A percentile compares a stretch with the other conserved stretches of the same genome.
These are phyloP conservation scores for Phytophthora quininea DNA, from an alignment of 352 stramenopile genomes.

Conservation along the genomic window DNA sequence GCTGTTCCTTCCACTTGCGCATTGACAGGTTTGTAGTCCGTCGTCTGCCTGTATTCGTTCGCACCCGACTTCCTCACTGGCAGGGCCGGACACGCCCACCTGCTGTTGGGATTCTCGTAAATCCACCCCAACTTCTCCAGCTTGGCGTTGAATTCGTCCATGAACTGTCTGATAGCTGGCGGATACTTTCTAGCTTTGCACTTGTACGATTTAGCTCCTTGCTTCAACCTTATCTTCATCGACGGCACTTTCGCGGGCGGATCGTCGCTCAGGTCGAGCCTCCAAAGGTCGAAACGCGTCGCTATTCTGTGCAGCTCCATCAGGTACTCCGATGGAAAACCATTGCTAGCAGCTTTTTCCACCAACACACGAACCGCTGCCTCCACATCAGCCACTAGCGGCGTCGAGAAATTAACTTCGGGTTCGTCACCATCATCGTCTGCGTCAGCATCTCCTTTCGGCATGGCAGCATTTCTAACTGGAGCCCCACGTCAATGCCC, in stretches of 20 bases:
- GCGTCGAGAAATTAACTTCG: not conserved
- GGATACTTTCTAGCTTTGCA: slow-evolving; percentile 18
- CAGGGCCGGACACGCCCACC: slow-evolving; percentile 13
- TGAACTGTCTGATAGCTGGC: slow-evolving; percentile 2
- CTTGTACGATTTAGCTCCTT: slow-evolving; percentile 11
- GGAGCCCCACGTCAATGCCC: slow-evolving; percentile 7
- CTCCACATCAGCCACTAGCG: not conserved
- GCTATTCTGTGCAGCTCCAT: slow-evolving; percentile 4
- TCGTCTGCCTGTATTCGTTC: slow-evolving; percentile 2
- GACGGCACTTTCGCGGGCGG: slow-evolving; percentile 10
- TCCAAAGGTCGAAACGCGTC: slow-evolving; percentile 12
- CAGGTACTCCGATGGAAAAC: slow-evolving; percentile 11
- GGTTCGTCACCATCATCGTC: slow-evolving; percentile 11
- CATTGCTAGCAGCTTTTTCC: not conserved
- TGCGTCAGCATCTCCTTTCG: slow-evolving; percentile 7
- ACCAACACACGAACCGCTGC: not conserved
- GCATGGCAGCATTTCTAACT: slow-evolving; percentile 10
- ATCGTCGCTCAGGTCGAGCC: slow-evolving; percentile 11
- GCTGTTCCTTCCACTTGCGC: slow-evolving; percentile 13
- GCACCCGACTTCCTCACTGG: slow-evolving; percentile 1
- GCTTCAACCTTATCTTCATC: slow-evolving; percentile 20
- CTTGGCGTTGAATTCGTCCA: slow-evolving; percentile 16
- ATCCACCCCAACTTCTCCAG: slow-evolving; percentile 6
- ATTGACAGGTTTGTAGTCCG: slow-evolving; percentile 17
- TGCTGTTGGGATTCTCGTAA: slow-evolving; percentile 12